Evolutionary conservation across 306 rosid genomes (phyloP), one percentile per base, ranked within the genome.

Genomic region (Vigna mungo): DNA sequence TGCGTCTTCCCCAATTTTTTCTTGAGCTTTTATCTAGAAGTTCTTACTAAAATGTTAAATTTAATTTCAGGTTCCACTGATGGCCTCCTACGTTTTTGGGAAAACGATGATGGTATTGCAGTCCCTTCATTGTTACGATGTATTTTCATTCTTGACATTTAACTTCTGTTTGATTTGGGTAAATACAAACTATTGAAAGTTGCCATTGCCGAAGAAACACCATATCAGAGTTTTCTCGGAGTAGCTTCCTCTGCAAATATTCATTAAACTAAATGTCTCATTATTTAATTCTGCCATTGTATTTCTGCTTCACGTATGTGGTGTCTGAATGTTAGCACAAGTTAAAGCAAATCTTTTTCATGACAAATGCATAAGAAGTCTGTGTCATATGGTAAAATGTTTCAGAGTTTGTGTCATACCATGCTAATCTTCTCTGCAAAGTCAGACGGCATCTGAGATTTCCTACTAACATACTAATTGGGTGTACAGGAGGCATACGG

Each of bases 21-120:
- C 34, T 63, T n/a, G 4, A 62, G 54, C 46, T 41, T 41, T 9
- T 9, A 9, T 41, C 13, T 9, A 41, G 10, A 9, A 9, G 13
- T 41, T 41, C 70, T 80, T 53, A 48, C 65, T 64, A 32, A 80
- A 62, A 61, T 62, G 78, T 80, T 68, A 77, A 82, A 81, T 80
- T 71, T 77, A 81, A 67, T 82, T 84, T 63, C 91, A 95, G 99
- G 99, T 79, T 95, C 99, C 71, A 88, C 85, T 18, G 97, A 95
- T 90, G 99, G 99, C 63, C 90, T 92, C 65, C 86, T 95, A 54
- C 92, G 97, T 54, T 95, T 95, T 81, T 95, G 98, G 98, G 98
- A 95, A 86, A 92, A 90, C 73, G 97, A 90, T 20, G 99, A 95
- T 43, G 97, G 99, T 95, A 88, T 63, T 75, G 20, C 72, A n/a